Evolutionary conservation across 306 rosid species (phyloP).

Genomic region (Parietaria judaica): DNA sequence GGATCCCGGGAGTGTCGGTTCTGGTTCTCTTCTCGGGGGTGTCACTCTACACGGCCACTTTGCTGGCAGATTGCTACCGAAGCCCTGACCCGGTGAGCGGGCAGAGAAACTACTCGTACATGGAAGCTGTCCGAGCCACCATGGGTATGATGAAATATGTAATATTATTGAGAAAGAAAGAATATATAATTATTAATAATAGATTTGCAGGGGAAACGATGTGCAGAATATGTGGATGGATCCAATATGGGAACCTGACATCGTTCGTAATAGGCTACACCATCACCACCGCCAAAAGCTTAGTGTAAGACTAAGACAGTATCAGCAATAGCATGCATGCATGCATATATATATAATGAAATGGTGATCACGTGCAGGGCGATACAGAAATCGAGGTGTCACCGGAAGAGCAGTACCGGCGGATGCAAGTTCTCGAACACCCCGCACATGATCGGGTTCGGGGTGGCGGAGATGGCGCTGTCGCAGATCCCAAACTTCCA

Average conservation of each 20-base stretch:
- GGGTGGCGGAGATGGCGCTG: conserved; percentile 35
- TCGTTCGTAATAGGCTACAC: conserved; percentile 19
- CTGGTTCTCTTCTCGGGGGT: conserved; percentile 17
- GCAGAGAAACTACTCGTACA: conserved; percentile 25
- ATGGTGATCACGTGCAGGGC: conserved; percentile 22
- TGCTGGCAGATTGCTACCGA: conserved; percentile 27
- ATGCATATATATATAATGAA: neutral
- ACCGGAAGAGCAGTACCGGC: conserved; percentile 21
- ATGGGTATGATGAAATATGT: conserved; percentile 2
- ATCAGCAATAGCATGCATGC: too few relatives aligned
- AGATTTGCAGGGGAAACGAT: conserved; percentile 12
- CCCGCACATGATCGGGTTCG: conserved; percentile 51
- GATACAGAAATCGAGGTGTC: conserved; percentile 37
- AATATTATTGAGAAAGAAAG: neutral
- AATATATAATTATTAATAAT: neutral
- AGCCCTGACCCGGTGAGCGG: conserved; percentile 22
- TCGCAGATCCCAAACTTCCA: conserved; percentile 52
- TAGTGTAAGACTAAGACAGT: conserved; percentile 10
- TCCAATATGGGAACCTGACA: conserved; percentile 16
- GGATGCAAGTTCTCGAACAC: conserved; percentile 35
- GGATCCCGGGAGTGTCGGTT: conserved; percentile 14
- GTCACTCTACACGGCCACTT: conserved; percentile 13
- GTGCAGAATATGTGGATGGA: conserved; percentile 25
- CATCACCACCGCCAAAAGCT: conserved; percentile 24
- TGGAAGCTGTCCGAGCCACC: conserved; percentile 23